phyloP scores from a whole-genome alignment of 345 rosid genomes.

The Bretschneidera sinensis region DNA sequence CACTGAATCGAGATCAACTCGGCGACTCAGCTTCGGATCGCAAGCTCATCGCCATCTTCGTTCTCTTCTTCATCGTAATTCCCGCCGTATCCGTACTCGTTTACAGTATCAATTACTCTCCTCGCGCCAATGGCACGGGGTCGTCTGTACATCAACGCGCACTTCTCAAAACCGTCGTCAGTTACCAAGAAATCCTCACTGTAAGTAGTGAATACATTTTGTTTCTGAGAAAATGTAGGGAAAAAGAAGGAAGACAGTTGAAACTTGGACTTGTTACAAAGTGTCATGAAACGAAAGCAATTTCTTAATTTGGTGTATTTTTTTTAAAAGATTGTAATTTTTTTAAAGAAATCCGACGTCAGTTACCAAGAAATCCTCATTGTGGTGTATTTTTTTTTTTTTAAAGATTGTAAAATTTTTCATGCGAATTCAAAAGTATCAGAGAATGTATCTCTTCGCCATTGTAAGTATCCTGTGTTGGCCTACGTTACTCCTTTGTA shows the following conservation, averaged over 20 bases:
- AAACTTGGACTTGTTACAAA: too few species aligned
- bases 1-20: slow-evolving; percentile 17
- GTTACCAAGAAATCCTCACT: slow-evolving; percentile 55
- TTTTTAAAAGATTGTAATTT: background rate
- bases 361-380: too few species aligned
- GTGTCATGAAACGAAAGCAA: too few species aligned
- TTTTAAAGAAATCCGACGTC: too few species aligned
- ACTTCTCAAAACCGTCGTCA: slow-evolving; percentile 44
- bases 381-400: too few species aligned
- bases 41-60: slow-evolving; percentile 46
- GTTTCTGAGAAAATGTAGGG: background rate
- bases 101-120: slow-evolving; percentile 47
- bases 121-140: slow-evolving; percentile 21
- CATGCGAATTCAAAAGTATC: slow-evolving; percentile 62
- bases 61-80: slow-evolving; percentile 58
- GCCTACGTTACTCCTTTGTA: slow-evolving; percentile 86
- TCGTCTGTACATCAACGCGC: slow-evolving; percentile 33
- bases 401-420: slow-evolving; percentile 16
- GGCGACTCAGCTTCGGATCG: slow-evolving; percentile 46
- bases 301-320: too few species aligned
- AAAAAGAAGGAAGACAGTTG: too few species aligned
- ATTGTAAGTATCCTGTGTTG: slow-evolving; percentile 58
- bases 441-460: slow-evolving; percentile 50
- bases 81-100: slow-evolving; percentile 57
- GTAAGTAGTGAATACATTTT: slow-evolving; percentile 33